Base-by-base conservation (phyloP, 176 grass and related monocot species). In the Urochloa ruziziensis region DNA sequence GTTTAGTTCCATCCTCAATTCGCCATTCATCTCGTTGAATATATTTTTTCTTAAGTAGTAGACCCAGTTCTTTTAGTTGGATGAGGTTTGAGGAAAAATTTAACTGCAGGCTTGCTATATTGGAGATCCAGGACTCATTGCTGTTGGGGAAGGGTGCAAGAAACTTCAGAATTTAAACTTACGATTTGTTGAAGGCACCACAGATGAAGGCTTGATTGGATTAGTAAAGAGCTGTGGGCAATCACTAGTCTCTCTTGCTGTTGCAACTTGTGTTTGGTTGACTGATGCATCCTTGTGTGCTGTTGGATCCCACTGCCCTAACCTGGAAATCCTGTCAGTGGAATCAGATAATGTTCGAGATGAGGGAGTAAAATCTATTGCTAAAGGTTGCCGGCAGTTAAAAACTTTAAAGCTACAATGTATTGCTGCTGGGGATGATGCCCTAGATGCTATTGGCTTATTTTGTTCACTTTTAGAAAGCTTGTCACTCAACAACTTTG, bases 81-180 rank as follows among this genome's bases (percentile, higher is more conserved):
- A 17, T 7, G n/a, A 86, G 62, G 17, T 18, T 17, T 84, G 52
- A 68, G 12, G 15, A 14, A 1, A 36, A 76, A 18, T 42, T 84
- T 80, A 53, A 87, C 40, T 86, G 77, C 64, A 94, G 92, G 95
- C 88, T 84, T 98, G 95, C 60, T 94, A 93, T 82, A 80, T 94
- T 91, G 86, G 95, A 88, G 92, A 98, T 87, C 60, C 53, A 90
- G 95, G 92, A 77, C 92, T 98, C 54, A 82, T 90, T 88, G 90
- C 95, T 47, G 82, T 98, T 7, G 90, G 95, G 0, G 62, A 91
- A 67, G 88, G 75, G 56, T 98, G 95, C 84, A 94, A 88, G 74
- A 80, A 83, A 39, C 90, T 98, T 75, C 82, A 75, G 56, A 88
- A 86, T 63, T 82, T 98, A 65, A 98, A 83, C 70, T 27, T 98